Evolutionary conservation across 768 basidiomycete species (phyloP), one percentile per base, ranked within the genome.

Genomic region (Sistotremastrum niveocremeum): DNA sequence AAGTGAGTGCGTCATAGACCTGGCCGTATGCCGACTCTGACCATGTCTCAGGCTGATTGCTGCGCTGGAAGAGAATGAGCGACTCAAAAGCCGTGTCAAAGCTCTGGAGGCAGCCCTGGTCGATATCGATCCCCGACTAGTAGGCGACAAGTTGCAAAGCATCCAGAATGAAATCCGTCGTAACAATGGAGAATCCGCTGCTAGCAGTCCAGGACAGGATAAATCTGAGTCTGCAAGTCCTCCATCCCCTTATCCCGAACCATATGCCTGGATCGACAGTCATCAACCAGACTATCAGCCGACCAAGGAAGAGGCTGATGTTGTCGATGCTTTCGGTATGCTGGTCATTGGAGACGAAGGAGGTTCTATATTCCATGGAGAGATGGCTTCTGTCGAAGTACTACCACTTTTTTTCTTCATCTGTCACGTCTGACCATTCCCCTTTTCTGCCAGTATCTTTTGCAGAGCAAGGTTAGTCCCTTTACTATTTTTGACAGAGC

Each of bases 331-430:
- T 29, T 57, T 74, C 37, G 73, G 74, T 28, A 69, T 73, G 5
- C 63, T 76, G 7, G 64, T 72, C 0, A 68, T 77, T 34, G 70
- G 69, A 36, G 42, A 60, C 5, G 65, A 73, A 44, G 74, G 73
- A n/a, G 67, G 70, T 42, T 59, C 67, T 1, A 66, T 62, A 47
- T 75, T 74, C 55, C 69, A 71, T 50, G 73, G 74, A 8, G 69
- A 66, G 48, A 67, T 69, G 4, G 66, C 72, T 28, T 62, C 67
- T 11, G 69, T 72, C 28, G 73, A 74, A 65, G 74, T 73, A 50
- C 44, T 60, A n/a, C n/a, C 20, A 20, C 33, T 34, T 8, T 44
- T 37, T 7, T 11, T 34, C 20, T 30, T 34, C 30, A n/a, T n/a
- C 40, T 34, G 30, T 20, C 20, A 20, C 20, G 20, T 20, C 20